Evolutionary conservation across 345 rosid genomes (phyloP).

Genomic region (Combretum micranthum): DNA sequence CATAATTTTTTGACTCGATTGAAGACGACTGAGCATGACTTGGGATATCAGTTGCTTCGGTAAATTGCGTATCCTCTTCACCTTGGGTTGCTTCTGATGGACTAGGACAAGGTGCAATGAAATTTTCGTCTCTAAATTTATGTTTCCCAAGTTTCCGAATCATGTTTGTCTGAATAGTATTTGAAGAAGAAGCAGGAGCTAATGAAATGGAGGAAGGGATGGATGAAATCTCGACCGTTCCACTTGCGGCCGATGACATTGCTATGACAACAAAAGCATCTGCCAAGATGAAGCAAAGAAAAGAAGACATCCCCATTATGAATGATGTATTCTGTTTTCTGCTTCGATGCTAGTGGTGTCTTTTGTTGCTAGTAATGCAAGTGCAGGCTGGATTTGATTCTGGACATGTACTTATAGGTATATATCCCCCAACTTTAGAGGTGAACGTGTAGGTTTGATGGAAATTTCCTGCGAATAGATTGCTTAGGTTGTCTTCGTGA

Average conservation of each 20-base stretch:
- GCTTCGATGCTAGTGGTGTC: not conserved
- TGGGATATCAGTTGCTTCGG: not conserved
- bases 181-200: conserved; percentile 20
- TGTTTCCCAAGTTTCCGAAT: conserved; percentile 43
- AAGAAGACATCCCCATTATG: conserved; percentile 19
- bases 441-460: conserved; percentile 23
- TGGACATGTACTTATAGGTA: conserved; percentile 2
- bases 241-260: conserved; percentile 9
- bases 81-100: conserved; percentile 17
- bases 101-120: conserved; percentile 8
- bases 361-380: not conserved
- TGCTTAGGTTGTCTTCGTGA: not conserved
- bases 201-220: conserved; percentile 1
- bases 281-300: conserved; percentile 24
- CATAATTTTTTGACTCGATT: conserved; percentile 16
- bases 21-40: conserved; percentile 7
- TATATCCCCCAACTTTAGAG: not conserved
- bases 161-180: conserved; percentile 6
- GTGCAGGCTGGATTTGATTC: conserved; percentile 2
- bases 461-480: conserved; percentile 29
- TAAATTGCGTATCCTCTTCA: not conserved
- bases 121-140: not conserved
- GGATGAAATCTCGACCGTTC: conserved; percentile 5
- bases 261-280: conserved; percentile 23
- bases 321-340: not conserved